Evolutionary conservation across 768 basidiomycete species (phyloP).

Genomic region (Royoungia palumana): DNA sequence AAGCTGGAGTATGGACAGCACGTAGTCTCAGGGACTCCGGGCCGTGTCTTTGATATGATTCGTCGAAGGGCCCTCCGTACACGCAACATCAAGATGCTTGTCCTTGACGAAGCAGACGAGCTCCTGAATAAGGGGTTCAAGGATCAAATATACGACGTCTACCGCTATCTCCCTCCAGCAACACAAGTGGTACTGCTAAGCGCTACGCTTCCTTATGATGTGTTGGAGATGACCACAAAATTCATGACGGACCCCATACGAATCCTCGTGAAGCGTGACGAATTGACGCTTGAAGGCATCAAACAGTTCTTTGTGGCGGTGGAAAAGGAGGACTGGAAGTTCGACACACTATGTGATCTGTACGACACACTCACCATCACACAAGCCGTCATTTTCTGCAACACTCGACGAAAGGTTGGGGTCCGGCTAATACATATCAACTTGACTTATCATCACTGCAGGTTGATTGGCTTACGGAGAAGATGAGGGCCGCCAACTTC

Average conservation of each 20-base stretch:
- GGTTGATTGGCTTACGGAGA: constrained; percentile 99
- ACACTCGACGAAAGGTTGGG: constrained; percentile 89
- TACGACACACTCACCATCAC: constrained; percentile 99
- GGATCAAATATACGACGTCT: constrained; percentile 99
- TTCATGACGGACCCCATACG: constrained; percentile 99
- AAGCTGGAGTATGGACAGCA: constrained; percentile 98
- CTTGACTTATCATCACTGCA: constrained; percentile 29
- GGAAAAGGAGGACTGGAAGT: constrained; percentile 99
- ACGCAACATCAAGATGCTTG: constrained; percentile 96
- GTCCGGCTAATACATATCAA: neutral
- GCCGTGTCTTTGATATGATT: constrained; percentile 99
- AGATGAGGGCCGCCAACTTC: constrained; percentile 98
- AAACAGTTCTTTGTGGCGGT: constrained; percentile 98
- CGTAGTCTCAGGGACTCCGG: constrained; percentile 95
- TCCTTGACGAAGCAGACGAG: constrained; percentile 94
- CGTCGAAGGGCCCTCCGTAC: constrained; percentile 88
- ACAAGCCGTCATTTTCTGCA: constrained; percentile 99
- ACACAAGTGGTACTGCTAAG: constrained; percentile 97
- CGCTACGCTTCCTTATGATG: constrained; percentile 94
- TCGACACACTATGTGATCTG: constrained; percentile 94
- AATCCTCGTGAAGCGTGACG: constrained; percentile 98
- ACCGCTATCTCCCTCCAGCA: constrained; percentile 93
- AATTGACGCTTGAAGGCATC: constrained; percentile 94
- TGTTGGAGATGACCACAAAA: constrained; percentile 98
- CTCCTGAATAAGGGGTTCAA: constrained; percentile 98